A percentile compares a stretch with the other conserved stretches of the same genome.
Evolutionary conservation across 495 filamentous ascomycete species (phyloP).

Genomic region (Usnea hakonensis): DNA sequence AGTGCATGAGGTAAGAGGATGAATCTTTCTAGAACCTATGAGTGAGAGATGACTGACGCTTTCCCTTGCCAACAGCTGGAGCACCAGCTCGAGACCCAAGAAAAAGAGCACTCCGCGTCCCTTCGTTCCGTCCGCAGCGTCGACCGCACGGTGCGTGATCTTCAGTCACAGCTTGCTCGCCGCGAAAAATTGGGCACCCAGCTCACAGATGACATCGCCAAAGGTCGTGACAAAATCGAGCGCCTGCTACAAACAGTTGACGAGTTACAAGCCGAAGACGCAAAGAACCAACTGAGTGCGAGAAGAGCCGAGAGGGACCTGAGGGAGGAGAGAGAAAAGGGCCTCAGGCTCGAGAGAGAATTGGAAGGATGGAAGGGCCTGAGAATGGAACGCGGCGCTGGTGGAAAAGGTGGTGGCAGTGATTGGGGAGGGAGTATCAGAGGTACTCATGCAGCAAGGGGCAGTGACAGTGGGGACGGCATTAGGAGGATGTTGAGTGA

Average conservation of each 20-base stretch:
- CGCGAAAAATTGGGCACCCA: slow-evolving; percentile 76
- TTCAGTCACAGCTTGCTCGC: slow-evolving; percentile 86
- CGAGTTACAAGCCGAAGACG: slow-evolving; percentile 82
- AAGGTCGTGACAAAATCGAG: slow-evolving; percentile 81
- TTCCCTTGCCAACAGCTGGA: slow-evolving; percentile 58
- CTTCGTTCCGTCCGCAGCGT: slow-evolving; percentile 85
- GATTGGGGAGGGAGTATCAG: slow-evolving; percentile 26
- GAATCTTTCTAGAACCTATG: not conserved
- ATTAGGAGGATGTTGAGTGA: slow-evolving; percentile 26
- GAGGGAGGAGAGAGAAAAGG: slow-evolving; percentile 80
- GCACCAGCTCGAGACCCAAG: slow-evolving; percentile 78
- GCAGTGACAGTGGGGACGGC: slow-evolving; percentile 22
- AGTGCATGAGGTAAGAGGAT: slow-evolving; percentile 77
- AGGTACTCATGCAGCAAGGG: slow-evolving; percentile 15
- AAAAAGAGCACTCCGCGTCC: slow-evolving; percentile 65
- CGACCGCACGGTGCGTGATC: slow-evolving; percentile 88
- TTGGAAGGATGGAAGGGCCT: slow-evolving; percentile 77
- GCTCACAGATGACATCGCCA: slow-evolving; percentile 70
- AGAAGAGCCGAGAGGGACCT: slow-evolving; percentile 84
- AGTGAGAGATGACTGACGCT: slow-evolving; percentile 16
- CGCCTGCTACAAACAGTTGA: slow-evolving; percentile 85
- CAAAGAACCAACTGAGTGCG: slow-evolving; percentile 65
- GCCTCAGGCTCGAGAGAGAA: slow-evolving; percentile 75
- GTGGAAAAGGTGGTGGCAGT: slow-evolving; percentile 33
- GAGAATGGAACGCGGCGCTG: slow-evolving; percentile 51